These are phyloP conservation scores for Biscutella auriculata DNA, from an alignment of 441 rosid genomes.

Conservation along the genomic window DNA sequence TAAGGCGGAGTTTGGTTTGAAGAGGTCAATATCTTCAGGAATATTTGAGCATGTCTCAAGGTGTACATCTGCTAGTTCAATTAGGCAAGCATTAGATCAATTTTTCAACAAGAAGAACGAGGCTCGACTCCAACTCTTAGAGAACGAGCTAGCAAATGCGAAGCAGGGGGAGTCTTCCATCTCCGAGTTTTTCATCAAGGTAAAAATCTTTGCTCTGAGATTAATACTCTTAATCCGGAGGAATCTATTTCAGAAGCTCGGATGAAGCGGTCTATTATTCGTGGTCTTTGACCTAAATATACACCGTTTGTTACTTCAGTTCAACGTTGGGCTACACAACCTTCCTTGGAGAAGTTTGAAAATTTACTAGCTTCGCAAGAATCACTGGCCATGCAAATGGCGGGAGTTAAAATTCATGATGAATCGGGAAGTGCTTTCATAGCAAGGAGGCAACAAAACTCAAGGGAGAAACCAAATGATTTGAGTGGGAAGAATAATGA, in stretches of 20 bases:
- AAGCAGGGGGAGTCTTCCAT: neutral
- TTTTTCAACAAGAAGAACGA: constrained; percentile 2
- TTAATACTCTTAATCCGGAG: neutral
- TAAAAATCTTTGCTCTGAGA: neutral
- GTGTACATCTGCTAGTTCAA: neutral
- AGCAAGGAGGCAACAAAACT: neutral
- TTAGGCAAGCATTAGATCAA: neutral
- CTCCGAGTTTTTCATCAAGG: neutral
- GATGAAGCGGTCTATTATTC: constrained; percentile 1
- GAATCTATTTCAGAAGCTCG: neutral
- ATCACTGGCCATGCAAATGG: neutral
- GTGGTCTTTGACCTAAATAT: neutral
- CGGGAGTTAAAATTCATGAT: neutral
- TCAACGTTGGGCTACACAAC: constrained; percentile 12
- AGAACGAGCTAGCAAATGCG: neutral
- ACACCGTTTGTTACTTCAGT: neutral
- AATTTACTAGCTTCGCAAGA: neutral
- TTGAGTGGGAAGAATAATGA: neutral
- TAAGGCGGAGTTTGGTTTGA: neutral
- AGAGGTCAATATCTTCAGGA: neutral
- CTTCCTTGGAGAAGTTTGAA: constrained; percentile 1
- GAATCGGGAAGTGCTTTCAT: neutral
- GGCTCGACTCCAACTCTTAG: neutral
- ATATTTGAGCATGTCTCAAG: neutral
- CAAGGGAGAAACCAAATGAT: neutral